These are phyloP conservation scores for Solanum appendiculatum DNA, from an alignment of 257 asterid species.

Conservation along the genomic window DNA sequence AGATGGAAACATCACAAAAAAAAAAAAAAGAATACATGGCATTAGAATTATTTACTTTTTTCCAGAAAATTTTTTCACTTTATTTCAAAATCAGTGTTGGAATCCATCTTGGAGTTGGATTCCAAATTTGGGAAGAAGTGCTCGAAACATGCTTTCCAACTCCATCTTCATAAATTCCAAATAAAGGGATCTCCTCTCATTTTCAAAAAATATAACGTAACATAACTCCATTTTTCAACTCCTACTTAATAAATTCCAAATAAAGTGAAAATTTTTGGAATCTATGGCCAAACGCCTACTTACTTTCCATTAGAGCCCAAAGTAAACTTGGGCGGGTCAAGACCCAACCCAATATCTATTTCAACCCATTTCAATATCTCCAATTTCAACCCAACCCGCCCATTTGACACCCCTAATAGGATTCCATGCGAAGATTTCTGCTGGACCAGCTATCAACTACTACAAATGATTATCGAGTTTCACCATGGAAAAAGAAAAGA, in stretches of 20 bases:
- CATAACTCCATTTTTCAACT: too few species aligned
- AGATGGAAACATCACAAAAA: neutral
- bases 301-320: too few species aligned
- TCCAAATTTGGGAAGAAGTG: neutral
- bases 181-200: neutral
- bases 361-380: too few species aligned
- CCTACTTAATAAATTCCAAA: neutral
- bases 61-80: neutral
- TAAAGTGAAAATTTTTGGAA: neutral
- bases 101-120: neutral
- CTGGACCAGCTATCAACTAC: neutral
- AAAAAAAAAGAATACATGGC: neutral
- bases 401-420: too few species aligned
- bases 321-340: too few species aligned
- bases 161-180: neutral
- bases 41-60: neutral
- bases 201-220: too few species aligned
- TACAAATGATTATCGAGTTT: neutral
- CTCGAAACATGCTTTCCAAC: neutral
- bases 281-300: neutral
- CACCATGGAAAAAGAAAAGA: neutral
- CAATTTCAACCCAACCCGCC: too few species aligned
- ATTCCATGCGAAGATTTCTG: neutral
- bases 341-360: too few species aligned
- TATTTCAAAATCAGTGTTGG: neutral